Evolutionary conservation across 2,329 filamentous ascomycete genomes (phyloP), one percentile per base, ranked within the genome.

Genomic region (Cladosporium sp.): DNA sequence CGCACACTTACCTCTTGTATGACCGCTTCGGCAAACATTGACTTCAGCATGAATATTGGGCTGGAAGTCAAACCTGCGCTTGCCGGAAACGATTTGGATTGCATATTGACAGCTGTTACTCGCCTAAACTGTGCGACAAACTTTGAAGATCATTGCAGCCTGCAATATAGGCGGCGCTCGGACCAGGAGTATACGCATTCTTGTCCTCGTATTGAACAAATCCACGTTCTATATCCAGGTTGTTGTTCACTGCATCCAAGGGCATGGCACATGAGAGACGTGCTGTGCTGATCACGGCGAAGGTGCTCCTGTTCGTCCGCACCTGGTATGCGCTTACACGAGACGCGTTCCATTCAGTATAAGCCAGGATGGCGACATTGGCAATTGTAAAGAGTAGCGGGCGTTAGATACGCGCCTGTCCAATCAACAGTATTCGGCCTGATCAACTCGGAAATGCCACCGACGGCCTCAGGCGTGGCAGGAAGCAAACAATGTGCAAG

Each of bases 31-130:
- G 50, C 22, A 30, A 28, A n/a, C 5, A 2, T 19, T 12, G 20
- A 30, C 37, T 40, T 30, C 36, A 20, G 50, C 50, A 42, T 39
- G 36, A 52, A 52, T 42, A 11, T 40, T 52, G 15, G 15, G 12
- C 5, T 30, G 36, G 5, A 22, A 19, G 19, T 52, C 38, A 22
- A 30, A 51, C 36, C 15, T n/a, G 34, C 28, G 39, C 51, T 55
- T 55, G 51, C 51, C 39, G 7, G 28, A 55, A 55, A 11, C 5
- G 38, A 43, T n/a, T 34, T 14, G 38, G 39, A 22, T 43, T 55
- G 51, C 51, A 28, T 55, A 19, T 34, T 55, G 51, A 55, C 51
- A 43, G 51, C 38, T 55, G 39, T 42, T 42, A 22, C 22, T 39
- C 50, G 50, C 43, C 43, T 47, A 47, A n/a, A 3, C 22, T 47